Percentiles rank a stretch among this genome's conserved stretches.
phyloP scores from a whole-genome alignment of 225 moss, liverwort and hornwort genomes.

The Straminergon stramineum region DNA sequence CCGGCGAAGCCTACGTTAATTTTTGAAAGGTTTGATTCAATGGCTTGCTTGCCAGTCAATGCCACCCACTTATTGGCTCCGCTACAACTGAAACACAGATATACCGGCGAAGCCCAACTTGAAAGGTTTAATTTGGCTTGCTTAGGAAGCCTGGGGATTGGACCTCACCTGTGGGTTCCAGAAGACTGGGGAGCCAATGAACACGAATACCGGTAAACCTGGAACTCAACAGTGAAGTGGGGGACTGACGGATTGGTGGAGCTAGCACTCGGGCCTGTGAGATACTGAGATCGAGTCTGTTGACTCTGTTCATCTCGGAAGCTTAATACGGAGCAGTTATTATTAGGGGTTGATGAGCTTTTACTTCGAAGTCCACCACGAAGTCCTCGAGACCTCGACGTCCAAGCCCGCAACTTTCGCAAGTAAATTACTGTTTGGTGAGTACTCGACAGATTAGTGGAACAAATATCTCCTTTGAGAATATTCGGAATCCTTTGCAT shows the following conservation, averaged over 20 bases:
- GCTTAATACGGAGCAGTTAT: not conserved
- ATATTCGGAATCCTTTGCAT: not conserved
- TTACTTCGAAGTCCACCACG: not conserved
- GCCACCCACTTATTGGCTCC: too few species aligned
- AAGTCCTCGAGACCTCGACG: not conserved
- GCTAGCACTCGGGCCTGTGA: not conserved
- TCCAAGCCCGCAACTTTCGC: not conserved
- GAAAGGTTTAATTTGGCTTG: not conserved
- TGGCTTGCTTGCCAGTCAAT: too few species aligned
- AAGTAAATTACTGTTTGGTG: not conserved
- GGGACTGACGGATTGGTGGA: not conserved
- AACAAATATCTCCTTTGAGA: not conserved
- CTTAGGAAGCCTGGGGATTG: too few species aligned
- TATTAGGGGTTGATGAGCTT: too few species aligned
- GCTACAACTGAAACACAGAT: too few species aligned
- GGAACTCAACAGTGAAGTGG: not conserved
- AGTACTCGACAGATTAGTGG: not conserved
- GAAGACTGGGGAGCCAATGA: not conserved
- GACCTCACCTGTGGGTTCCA: not conserved
- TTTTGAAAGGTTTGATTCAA: too few species aligned
- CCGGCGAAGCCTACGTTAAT: too few species aligned
- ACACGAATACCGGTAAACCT: not conserved
- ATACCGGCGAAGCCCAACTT: not conserved
- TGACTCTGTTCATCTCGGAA: not conserved
- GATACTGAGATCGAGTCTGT: too few species aligned